A percentile compares a stretch with the other conserved stretches of the same genome.
Conservation (phyloP, 257 asterid species). For the Capsicum baccatum region DNA sequence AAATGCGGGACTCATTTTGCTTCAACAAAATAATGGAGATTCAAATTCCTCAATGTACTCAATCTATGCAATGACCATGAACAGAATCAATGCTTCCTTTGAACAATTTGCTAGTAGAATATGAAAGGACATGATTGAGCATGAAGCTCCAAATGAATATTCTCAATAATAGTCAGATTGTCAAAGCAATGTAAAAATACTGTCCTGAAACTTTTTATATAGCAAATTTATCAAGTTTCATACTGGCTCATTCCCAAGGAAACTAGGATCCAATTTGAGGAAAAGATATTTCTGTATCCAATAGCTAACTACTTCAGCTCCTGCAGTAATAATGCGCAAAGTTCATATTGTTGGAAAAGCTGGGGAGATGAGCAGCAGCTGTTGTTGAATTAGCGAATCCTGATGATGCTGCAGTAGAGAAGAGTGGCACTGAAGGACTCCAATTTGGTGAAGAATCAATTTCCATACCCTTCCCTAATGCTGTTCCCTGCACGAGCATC, state of each 20-base stretch:
- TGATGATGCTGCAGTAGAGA: conserved; percentile 99
- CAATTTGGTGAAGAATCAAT: conserved; percentile 51
- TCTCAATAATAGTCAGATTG: conserved; percentile 1
- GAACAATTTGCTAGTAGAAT: background rate
- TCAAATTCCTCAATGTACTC: conserved; percentile 6
- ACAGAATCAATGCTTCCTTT: background rate
- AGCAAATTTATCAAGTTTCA: background rate
- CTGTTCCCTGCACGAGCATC: conserved; percentile 61
- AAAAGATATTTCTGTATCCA: background rate
- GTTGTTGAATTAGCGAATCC: conserved; percentile 82
- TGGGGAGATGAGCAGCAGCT: conserved; percentile 50
- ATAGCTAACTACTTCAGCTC: conserved; percentile 44
- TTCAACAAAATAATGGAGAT: background rate
- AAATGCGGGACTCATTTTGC: background rate
- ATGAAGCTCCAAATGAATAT: background rate
- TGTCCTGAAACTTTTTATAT: background rate
- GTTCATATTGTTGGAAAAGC: conserved; percentile 42
- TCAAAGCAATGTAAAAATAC: background rate
- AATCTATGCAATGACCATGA: conserved; percentile 3
- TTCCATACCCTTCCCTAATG: conserved; percentile 63
- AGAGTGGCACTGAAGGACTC: conserved; percentile 51
- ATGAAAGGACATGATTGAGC: conserved; percentile 3
- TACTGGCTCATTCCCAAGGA: conserved; percentile 6
- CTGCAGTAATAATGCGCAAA: conserved; percentile 47
- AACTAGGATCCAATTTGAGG: conserved; percentile 19